These are phyloP conservation scores for Boletus edulis DNA, from an alignment of 768 basidiomycete species.

Conservation along the genomic window DNA sequence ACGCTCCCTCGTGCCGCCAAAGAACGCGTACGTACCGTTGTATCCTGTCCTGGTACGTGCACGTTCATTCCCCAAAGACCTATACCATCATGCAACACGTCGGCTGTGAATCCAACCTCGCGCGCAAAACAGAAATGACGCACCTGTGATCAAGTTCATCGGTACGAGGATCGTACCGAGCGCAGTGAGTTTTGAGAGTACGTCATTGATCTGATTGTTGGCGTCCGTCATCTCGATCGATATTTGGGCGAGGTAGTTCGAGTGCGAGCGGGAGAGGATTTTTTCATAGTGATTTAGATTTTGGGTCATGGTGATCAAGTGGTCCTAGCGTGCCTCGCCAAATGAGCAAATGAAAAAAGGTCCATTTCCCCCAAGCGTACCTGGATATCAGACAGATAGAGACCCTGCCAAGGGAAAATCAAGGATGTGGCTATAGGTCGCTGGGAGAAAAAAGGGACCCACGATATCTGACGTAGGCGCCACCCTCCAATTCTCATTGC, in stretches of 20 bases:
- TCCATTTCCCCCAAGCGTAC: slow-evolving; percentile 27
- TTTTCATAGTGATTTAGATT: slow-evolving; percentile 99
- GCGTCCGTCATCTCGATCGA: slow-evolving; percentile 99
- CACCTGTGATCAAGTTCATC: slow-evolving; percentile 95
- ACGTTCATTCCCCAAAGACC: slow-evolving; percentile 99
- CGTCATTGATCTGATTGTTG: slow-evolving; percentile 99
- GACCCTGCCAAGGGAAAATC: slow-evolving; percentile 53
- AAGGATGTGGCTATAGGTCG: background rate
- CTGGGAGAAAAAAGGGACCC: slow-evolving; percentile 21
- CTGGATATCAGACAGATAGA: slow-evolving; percentile 95
- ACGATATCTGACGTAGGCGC: slow-evolving; percentile 98
- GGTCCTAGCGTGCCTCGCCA: slow-evolving; percentile 52
- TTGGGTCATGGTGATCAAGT: slow-evolving; percentile 99
- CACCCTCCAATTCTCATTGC: slow-evolving; percentile 98
- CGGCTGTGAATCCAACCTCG: too few relatives aligned
- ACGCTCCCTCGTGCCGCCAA: background rate
- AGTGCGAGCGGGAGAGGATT: slow-evolving; percentile 97
- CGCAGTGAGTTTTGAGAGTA: slow-evolving; percentile 94
- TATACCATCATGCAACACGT: too few relatives aligned
- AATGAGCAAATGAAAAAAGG: too few relatives aligned
- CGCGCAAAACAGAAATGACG: slow-evolving; percentile 8
- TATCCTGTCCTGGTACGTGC: slow-evolving; percentile 85
- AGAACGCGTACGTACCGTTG: slow-evolving; percentile 32
- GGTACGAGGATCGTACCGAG: slow-evolving; percentile 96
- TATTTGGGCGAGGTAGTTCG: slow-evolving; percentile 98